These are phyloP conservation scores for Cercospora janseana DNA, from an alignment of 2,329 filamentous ascomycete genomes.

Conservation along the genomic window DNA sequence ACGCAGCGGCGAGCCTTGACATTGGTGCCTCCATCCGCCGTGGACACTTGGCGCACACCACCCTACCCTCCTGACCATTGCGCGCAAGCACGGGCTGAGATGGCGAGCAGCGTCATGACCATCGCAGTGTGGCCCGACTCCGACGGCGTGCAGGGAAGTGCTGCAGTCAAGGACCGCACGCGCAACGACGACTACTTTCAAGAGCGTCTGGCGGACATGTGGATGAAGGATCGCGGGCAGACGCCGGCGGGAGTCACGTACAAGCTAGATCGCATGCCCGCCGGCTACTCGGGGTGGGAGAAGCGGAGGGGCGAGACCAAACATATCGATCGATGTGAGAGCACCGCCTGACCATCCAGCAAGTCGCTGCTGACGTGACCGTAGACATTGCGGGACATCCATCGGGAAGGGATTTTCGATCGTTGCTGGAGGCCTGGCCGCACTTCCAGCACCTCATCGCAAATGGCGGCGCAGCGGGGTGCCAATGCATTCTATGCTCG, in stretches of 20 bases:
- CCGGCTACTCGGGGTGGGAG: conserved; percentile 55
- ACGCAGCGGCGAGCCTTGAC: not conserved
- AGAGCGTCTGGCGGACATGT: conserved; percentile 30
- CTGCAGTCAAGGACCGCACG: not conserved
- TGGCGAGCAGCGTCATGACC: conserved; percentile 6
- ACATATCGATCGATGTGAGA: conserved; percentile 50
- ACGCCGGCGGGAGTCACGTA: conserved; percentile 39
- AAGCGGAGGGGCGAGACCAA: conserved; percentile 29
- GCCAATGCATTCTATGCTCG: conserved; percentile 52
- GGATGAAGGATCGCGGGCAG: conserved; percentile 28
- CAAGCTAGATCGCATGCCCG: conserved; percentile 53
- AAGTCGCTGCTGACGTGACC: not conserved
- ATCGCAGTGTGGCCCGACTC: conserved; percentile 18
- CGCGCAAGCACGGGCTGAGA: not conserved
- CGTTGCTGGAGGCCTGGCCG: conserved; percentile 53
- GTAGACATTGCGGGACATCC: conserved; percentile 57
- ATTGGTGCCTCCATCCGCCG: not conserved
- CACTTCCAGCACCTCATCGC: conserved; percentile 60
- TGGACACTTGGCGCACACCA: not conserved
- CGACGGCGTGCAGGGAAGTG: conserved; percentile 22
- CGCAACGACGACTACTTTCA: conserved; percentile 33
- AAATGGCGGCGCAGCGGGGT: conserved; percentile 43
- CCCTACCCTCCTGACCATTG: not conserved
- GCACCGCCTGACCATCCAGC: not conserved
- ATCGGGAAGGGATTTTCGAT: conserved; percentile 50